Conservation (phyloP, 2,329 filamentous ascomycete genomes). For the Colletotrichum eleusines region DNA sequence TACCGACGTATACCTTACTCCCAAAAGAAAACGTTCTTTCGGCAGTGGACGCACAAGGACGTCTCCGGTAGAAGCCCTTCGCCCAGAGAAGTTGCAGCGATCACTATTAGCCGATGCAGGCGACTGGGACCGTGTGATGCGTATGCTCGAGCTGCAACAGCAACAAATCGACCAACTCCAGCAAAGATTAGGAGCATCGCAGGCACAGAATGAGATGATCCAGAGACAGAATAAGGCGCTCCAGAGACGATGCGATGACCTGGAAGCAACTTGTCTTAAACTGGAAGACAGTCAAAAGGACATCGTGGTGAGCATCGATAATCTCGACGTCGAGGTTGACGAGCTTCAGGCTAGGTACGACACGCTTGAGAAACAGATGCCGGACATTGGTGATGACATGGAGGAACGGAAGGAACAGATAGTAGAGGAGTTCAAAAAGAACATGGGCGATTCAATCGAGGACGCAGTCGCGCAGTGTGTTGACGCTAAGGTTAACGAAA, state of each 20-base stretch:
- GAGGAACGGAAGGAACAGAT: too few relatives aligned
- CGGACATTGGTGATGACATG: too few relatives aligned
- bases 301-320: background rate
- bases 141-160: constrained; percentile 7
- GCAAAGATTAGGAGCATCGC: background rate
- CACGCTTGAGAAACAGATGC: too few relatives aligned
- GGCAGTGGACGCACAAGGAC: constrained; percentile 3
- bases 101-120: background rate
- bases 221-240: constrained; percentile 5
- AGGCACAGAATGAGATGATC: too few relatives aligned
- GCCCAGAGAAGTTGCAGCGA: background rate
- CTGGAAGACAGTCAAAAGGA: constrained; percentile 3
- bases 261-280: background rate
- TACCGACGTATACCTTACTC: background rate
- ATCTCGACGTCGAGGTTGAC: background rate
- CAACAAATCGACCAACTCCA: constrained; percentile 9
- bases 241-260: constrained; percentile 11
- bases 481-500: background rate
- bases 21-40: constrained; percentile 14
- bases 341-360: too few relatives aligned
- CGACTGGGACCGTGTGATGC: background rate
- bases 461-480: too few relatives aligned
- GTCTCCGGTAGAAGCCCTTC: background rate
- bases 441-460: too few relatives aligned
- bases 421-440: too few relatives aligned